phyloP scores from a whole-genome alignment of 257 asterid genomes.

The Capsicum pubescens region DNA sequence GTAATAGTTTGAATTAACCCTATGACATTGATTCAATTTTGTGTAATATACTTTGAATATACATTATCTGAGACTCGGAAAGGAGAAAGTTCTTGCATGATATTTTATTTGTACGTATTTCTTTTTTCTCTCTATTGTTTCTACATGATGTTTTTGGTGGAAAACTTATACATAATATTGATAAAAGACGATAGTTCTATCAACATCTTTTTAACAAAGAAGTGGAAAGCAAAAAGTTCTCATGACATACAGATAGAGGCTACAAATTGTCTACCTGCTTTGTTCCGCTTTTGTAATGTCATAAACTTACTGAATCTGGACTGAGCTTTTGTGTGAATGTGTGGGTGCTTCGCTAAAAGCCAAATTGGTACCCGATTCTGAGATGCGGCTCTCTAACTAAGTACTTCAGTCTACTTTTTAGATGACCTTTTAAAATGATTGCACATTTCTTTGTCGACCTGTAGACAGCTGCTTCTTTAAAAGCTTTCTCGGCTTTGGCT shows the following conservation, averaged over 20 bases:
- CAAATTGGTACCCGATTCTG: background rate
- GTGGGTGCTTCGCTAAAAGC: background rate
- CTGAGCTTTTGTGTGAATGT: background rate
- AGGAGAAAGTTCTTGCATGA: background rate
- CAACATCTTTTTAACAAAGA: background rate
- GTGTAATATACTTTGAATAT: background rate
- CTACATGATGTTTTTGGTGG: background rate
- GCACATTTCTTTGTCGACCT: background rate
- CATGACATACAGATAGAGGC: background rate
- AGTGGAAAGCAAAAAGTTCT: background rate
- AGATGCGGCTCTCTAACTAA: background rate
- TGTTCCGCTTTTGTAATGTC: conserved; percentile 13
- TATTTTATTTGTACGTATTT: background rate
- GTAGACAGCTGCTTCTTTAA: background rate
- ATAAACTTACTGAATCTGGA: background rate
- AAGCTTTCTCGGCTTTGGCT: conserved; percentile 1
- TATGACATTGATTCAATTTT: background rate
- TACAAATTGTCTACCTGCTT: background rate
- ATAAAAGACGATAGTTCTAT: background rate
- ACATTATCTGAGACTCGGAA: background rate
- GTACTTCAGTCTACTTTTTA: background rate
- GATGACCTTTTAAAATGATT: background rate
- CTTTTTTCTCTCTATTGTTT: background rate
- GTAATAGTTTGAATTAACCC: too few species aligned
- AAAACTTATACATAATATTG: background rate